Base-by-base conservation (phyloP, 805 yeast species). In the Candida silvatica region DNA sequence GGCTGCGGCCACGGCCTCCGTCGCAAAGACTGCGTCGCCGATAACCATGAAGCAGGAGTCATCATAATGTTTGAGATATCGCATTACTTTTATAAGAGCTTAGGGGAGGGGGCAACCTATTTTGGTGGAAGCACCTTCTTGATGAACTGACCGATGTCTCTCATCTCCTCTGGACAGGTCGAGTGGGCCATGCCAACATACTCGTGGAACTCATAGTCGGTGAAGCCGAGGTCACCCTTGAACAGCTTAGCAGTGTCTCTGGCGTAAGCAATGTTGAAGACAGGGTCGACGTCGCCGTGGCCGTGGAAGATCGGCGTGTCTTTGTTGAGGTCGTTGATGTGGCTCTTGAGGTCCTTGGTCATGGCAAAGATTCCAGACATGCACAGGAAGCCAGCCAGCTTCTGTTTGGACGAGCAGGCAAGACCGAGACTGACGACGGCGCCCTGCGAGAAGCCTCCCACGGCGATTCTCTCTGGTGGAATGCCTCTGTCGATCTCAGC, bases 371-470 rank as follows among this genome's bases (percentile, higher is more conserved):
- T 85, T 1, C 96, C 97, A 1, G 95, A 82, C 32, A 90, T 59
- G 0, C 77, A 73, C 17, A 86, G 56, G 20, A 83, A 66, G 2
- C 95, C 97, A 6, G 83, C 97, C 16, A 88, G 62, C 49, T 80
- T 81, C 37, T 61, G 52, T 15, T 77, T 76, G 22, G 67, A 54
- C 8, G 69, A 56, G 1, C 78, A 63, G 17, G 74, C 64, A 12
- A 80, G 53, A 17, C 83, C 85, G 39, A 83, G 61, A 1, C 92
- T 61, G 8, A 90, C 41, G 2, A 94, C 87, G 32, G 86, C 94
- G 37, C 98, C 98, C 60, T 92, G 98, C 4, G 94, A 80, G 54
- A 92, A 92, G 0, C 98, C 98, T 24, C 97, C 97, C 38, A 92
- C 64, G n/a, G 92, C 63, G 31, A 92, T 81, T 35, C 81, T 72